Percentiles rank a stretch among this genome's conserved stretches.
phyloP scores from a whole-genome alignment of 352 stramenopile genomes.

The Globisporangium nunn region DNA sequence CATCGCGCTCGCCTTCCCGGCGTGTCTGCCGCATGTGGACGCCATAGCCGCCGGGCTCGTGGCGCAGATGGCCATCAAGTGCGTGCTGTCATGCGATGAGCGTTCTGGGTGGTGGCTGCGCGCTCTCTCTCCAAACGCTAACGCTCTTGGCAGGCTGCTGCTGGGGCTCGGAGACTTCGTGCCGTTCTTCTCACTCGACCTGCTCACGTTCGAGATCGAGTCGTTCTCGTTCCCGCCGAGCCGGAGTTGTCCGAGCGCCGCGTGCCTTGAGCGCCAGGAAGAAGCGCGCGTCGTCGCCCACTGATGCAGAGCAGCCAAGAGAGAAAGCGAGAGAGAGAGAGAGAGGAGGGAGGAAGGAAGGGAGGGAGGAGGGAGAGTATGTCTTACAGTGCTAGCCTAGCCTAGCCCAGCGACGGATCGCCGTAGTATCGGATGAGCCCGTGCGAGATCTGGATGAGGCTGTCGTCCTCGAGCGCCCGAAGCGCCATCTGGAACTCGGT shows the following conservation, averaged over 20 bases:
- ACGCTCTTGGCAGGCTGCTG: conserved; percentile 18
- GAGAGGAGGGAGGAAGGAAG: not conserved
- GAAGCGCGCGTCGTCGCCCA: conserved; percentile 14
- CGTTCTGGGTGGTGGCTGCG: too few relatives aligned
- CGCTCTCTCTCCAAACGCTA: not conserved
- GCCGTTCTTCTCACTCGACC: conserved; percentile 28
- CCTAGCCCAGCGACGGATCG: conserved; percentile 16
- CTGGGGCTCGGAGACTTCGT: conserved; percentile 30
- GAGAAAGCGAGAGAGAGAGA: not conserved
- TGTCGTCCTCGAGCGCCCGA: conserved; percentile 88
- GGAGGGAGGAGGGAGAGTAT: not conserved
- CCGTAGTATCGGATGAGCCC: conserved; percentile 75
- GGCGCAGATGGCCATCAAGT: conserved; percentile 29
- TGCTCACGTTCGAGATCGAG: conserved; percentile 29
- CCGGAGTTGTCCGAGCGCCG: conserved; percentile 14
- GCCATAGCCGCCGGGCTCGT: conserved; percentile 23
- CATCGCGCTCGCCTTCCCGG: conserved; percentile 28
- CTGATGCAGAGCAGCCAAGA: not conserved
- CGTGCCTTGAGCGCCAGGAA: conserved; percentile 25
- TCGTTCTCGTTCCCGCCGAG: conserved; percentile 28
- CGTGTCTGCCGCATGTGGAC: conserved; percentile 29
- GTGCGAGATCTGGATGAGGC: conserved; percentile 90
- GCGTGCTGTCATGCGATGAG: not conserved
- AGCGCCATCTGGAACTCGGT: conserved; percentile 88
- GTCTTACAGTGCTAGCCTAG: not conserved